Base-by-base conservation (phyloP, 2,329 filamentous ascomycete genomes). In the Hypomyces rosellus region DNA sequence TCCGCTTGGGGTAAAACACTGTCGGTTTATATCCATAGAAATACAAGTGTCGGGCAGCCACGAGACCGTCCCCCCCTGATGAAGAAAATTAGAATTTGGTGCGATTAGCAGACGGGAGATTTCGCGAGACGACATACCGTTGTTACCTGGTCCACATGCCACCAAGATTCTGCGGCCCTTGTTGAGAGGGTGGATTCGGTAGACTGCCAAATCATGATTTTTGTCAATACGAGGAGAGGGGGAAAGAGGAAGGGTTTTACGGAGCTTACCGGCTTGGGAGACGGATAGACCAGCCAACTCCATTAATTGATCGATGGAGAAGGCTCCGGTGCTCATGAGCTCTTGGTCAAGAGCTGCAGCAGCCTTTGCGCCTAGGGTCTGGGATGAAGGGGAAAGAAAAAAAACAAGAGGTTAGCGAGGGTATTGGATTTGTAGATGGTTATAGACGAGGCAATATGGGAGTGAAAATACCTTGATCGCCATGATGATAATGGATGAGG, bases 301-400 rank as follows among this genome's bases (percentile, higher is more conserved):
- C 93, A 99, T 97, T 45, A 99, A 75, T 69, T 99, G 93, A 65
- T 97, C 93, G 49, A 99, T 80, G 11, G 89, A 95, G 71, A 96
- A 99, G 8, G 88, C 90, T 1, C 84, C 82, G 11, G 81, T 80
- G 64, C 82, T 88, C 91, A 99, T 97, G 55, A 99, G 84, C 65
- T 99, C 92, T 68, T 88, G 85, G 66, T 99, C 93, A 15, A 99
- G 80, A 44, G 89, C 87, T 0, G 88, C 86, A 0, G 93, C 93
- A 56, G 89, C 88, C 70, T 93, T 90, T 39, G 92, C 85, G 9
- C 85, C 86, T 22, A 99, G 79, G 22, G 90, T 95, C 89, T 95
- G 49, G 6, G 13, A 16, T 34, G 16, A 13, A 30, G 8, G 9
- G 22, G n/a, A 20, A 5, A 20, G 20, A 20, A n/a, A 46, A 38